Base-by-base conservation (phyloP, 1,284 basidiomycete genomes). In the Cryptococcus sp. region DNA sequence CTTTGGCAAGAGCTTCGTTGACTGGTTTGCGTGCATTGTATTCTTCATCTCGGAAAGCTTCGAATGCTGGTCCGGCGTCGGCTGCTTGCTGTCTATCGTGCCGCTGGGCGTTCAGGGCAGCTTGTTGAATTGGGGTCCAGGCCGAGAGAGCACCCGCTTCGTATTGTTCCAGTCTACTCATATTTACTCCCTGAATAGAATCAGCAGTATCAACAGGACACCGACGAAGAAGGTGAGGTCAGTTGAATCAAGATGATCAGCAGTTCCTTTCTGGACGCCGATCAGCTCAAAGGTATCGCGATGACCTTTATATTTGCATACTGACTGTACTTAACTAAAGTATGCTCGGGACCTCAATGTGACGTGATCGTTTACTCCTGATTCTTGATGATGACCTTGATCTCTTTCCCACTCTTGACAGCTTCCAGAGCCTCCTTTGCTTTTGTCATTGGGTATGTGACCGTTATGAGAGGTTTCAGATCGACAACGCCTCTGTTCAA, bases 371-470 rank as follows among this genome's bases (percentile, higher is more conserved):
- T n/a, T 36, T 48, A 48, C 46, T 48, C 52, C 59, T 73, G 72
- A 53, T 73, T 73, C 57, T 60, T 63, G 39, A 73, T 57, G 24
- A 73, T 61, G 14, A 73, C 70, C 62, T 73, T 73, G 61, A 73
- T 67, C 50, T 73, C 61, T 14, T 66, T 61, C 1, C 70, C 69
- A 16, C 57, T 72, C 43, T 76, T 75, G 55, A 83, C 82, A 1
- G 81, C 81, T 60, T 78, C 75, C 54, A 79, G 68, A 0, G 82
- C 79, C 47, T 75, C 77, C 42, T 74, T 67, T 60, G 79, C 78
- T 49, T 75, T 52, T 9, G 59, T 58, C 19, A 73, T 49, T 0
- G 72, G 70, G 67, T 77, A 79, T 83, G 88, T 81, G 75, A 78
- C 76, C 4, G 79, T 79, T 59, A 80, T 77, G 13, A 81, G 69